A percentile compares a stretch with the other conserved stretches of the same genome.
Conservation (phyloP, 2,329 filamentous ascomycete species). For the Lachnellula arida region DNA sequence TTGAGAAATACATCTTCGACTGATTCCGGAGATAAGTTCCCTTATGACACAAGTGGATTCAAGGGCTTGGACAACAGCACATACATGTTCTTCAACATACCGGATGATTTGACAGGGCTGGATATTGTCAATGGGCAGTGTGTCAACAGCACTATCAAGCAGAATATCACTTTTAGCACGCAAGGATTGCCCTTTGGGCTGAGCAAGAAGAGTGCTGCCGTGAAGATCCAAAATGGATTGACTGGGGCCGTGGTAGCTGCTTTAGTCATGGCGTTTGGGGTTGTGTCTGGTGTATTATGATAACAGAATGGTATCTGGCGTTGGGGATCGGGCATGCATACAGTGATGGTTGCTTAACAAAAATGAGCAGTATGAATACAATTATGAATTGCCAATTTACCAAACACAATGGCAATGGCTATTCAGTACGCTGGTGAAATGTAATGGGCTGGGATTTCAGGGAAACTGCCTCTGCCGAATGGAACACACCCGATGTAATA, state of each 20-base stretch:
- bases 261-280: conserved; percentile 9
- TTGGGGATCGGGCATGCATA: not conserved
- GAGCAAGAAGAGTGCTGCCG: conserved; percentile 25
- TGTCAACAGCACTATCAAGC: conserved; percentile 56
- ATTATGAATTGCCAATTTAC: no score
- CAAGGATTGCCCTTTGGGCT: conserved; percentile 51
- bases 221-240: conserved; percentile 1
- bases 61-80: conserved; percentile 57
- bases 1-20: conserved; percentile 70
- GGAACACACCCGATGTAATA: no score
- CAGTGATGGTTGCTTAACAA: not conserved
- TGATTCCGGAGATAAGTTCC: conserved; percentile 62
- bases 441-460: no score
- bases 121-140: conserved; percentile 67
- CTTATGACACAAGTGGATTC: conserved; percentile 71
- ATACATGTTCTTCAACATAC: conserved; percentile 77
- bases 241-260: conserved; percentile 7
- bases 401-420: no score
- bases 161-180: conserved; percentile 67
- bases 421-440: no score
- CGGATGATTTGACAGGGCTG: conserved; percentile 62
- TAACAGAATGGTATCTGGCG: not conserved
- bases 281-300: conserved; percentile 15
- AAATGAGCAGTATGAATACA: not conserved
- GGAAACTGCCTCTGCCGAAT: no score